phyloP scores from a whole-genome alignment of 257 asterid genomes.

The Nemophila menziesii region DNA sequence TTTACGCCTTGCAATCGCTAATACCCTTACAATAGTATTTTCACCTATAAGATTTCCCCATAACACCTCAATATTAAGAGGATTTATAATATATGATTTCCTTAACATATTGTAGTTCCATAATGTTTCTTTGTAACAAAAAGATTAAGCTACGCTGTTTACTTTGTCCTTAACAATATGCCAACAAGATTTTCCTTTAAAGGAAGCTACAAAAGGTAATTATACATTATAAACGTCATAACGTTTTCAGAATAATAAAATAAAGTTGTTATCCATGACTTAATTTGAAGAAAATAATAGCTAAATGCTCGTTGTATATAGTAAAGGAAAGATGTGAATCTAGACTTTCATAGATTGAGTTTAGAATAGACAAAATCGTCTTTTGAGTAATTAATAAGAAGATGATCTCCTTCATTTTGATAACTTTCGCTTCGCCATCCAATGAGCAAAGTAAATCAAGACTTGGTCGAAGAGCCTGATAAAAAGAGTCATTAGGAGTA shows the following conservation, averaged over 20 bases:
- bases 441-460: neutral
- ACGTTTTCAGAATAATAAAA: neutral
- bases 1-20: no score
- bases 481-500: no score
- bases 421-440: no score
- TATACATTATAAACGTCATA: neutral
- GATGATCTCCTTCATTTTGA: neutral
- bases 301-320: neutral
- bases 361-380: neutral
- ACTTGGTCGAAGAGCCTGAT: constrained; percentile 13
- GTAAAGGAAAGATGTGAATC: neutral
- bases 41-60: no score
- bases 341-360: neutral
- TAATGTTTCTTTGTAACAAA: neutral
- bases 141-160: neutral
- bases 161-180: neutral
- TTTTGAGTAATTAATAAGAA: neutral
- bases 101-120: neutral
- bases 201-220: neutral
- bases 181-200: neutral
- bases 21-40: no score
- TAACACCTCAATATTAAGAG: no score
- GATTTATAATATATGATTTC: no score
- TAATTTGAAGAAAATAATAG: neutral
- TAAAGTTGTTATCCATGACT: neutral